A percentile compares a stretch with the other conserved stretches of the same genome.
phyloP scores from a whole-genome alignment of 257 asterid genomes.

The Parsonsia alboflavescens region DNA sequence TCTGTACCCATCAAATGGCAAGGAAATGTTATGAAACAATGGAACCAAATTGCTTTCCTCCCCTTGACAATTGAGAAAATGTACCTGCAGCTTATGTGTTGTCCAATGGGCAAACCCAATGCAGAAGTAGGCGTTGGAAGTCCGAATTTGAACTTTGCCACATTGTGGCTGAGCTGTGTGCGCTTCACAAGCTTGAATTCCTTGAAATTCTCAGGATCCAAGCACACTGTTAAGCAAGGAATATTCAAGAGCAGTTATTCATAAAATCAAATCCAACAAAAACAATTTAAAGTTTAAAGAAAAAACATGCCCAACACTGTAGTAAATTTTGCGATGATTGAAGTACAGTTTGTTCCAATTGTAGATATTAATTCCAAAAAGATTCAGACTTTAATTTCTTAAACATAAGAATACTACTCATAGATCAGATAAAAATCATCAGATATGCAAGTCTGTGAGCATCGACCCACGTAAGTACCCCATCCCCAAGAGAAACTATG shows the following conservation, averaged over 20 bases:
- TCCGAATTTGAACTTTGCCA: slow-evolving; percentile 81
- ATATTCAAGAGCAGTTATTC: slow-evolving; percentile 4
- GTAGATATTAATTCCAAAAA: too few species aligned
- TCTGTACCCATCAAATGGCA: slow-evolving; percentile 36
- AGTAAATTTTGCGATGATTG: too few species aligned
- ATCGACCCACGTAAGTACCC: too few species aligned
- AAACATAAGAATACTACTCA: background rate
- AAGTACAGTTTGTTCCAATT: too few species aligned
- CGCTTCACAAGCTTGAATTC: slow-evolving; percentile 89
- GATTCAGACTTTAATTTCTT: background rate
- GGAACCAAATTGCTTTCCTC: background rate
- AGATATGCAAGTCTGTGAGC: background rate
- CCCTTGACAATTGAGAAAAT: background rate
- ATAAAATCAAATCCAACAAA: background rate
- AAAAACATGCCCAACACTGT: background rate
- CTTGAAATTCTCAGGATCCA: slow-evolving; percentile 78
- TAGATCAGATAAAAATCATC: background rate
- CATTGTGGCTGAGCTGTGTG: slow-evolving; percentile 85
- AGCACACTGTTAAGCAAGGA: slow-evolving; percentile 51
- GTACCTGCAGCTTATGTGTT: slow-evolving; percentile 93
- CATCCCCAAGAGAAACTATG: background rate
- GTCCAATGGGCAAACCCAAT: slow-evolving; percentile 97
- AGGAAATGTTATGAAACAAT: background rate
- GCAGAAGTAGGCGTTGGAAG: slow-evolving; percentile 86
- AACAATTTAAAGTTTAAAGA: background rate